Percentiles rank a stretch among this genome's conserved stretches.
Conservation (phyloP, 768 basidiomycete species). For the Dentipellis sp. region DNA sequence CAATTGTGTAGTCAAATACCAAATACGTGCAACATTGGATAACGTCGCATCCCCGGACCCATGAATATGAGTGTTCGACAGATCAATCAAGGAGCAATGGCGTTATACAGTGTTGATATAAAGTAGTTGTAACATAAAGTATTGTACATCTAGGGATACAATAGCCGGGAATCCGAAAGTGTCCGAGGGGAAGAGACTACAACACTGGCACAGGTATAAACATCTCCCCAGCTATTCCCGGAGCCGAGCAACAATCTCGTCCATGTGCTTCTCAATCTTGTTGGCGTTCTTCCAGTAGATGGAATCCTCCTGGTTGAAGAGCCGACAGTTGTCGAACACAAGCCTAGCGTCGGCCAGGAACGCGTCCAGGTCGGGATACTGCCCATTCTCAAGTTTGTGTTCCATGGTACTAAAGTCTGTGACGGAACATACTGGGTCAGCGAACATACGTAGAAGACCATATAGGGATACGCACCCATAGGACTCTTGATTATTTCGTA, state of each 20-base stretch:
- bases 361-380: conserved; percentile 63
- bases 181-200: no score
- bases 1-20: no score
- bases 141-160: no score
- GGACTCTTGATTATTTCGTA: conserved; percentile 83
- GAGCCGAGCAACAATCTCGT: conserved; percentile 32
- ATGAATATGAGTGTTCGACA: no score
- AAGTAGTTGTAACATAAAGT: no score
- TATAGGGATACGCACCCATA: conserved; percentile 61
- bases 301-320: conserved; percentile 76
- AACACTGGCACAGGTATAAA: no score
- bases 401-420: conserved; percentile 84
- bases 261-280: conserved; percentile 73
- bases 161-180: no score
- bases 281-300: conserved; percentile 81
- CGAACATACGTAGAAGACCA: background rate
- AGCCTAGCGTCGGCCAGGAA: conserved; percentile 78
- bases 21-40: no score
- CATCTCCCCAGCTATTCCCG: conserved; percentile 1
- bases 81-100: no score
- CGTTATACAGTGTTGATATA: no score
- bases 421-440: background rate
- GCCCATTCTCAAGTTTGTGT: conserved; percentile 80
- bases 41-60: no score
- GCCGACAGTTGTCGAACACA: conserved; percentile 82